These are phyloP conservation scores for Rhodotorula paludigena DNA, from an alignment of 768 basidiomycete genomes.

Conservation along the genomic window DNA sequence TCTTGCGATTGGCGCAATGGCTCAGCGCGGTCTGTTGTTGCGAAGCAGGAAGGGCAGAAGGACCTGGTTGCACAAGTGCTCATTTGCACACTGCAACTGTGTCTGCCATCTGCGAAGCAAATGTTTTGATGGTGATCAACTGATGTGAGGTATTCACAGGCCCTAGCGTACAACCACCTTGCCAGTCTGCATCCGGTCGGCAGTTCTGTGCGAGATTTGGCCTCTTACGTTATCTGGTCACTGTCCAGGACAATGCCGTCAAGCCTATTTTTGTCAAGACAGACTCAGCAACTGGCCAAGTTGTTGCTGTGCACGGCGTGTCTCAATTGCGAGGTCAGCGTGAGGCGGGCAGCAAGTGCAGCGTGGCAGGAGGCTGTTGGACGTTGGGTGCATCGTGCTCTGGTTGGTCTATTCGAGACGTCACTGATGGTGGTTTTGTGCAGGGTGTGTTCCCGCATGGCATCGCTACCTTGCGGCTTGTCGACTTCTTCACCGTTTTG, in stretches of 20 bases:
- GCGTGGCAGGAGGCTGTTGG: conserved; percentile 97
- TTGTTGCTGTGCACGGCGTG: conserved; percentile 71
- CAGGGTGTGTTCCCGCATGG: conserved; percentile 88
- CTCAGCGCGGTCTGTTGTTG: conserved; percentile 65
- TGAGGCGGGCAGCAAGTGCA: conserved; percentile 90
- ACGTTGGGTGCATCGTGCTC: conserved; percentile 78
- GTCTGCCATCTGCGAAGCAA: conserved; percentile 11
- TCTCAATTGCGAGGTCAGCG: conserved; percentile 89
- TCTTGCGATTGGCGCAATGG: conserved; percentile 86
- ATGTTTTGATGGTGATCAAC: too few relatives aligned
- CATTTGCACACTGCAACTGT: conserved; percentile 74
- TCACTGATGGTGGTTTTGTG: too few relatives aligned
- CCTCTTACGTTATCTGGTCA: conserved; percentile 91
- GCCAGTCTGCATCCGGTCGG: conserved; percentile 91
- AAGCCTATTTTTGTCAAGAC: conserved; percentile 54
- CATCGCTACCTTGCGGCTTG: conserved; percentile 83
- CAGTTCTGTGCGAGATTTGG: conserved; percentile 87
- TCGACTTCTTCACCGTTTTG: conserved; percentile 92
- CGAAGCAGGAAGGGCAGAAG: conserved; percentile 42
- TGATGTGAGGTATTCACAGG: too few relatives aligned
- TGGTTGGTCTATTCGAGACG: conserved; percentile 7
- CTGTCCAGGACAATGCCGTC: conserved; percentile 69
- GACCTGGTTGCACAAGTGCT: conserved; percentile 62
- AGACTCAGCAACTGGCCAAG: conserved; percentile 63
- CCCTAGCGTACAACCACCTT: conserved; percentile 82